Evolutionary conservation across 352 stramenopile genomes (phyloP), one percentile per base, ranked within the genome.

Genomic region (Phytopythium kandeliae): DNA sequence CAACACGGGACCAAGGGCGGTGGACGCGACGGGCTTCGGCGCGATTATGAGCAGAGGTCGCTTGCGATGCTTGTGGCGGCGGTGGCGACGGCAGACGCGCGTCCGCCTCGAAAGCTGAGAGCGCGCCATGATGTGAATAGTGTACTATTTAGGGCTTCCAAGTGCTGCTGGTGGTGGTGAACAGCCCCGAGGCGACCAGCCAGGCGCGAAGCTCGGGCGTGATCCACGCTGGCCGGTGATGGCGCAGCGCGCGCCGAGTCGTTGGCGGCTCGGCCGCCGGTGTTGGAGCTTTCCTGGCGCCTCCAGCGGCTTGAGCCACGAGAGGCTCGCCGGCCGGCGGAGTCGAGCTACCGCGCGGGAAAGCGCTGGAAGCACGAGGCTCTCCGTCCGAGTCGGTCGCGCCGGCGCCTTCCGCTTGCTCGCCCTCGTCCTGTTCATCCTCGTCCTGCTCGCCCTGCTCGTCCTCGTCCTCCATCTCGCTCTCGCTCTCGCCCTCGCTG

Each of bases 141-240:
- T n/a, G 50, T 38, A 40, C 41, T 49, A 55, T 48, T 55, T 48
- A 55, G 24, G 11, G 26, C 36, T 43, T 33, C 28, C 28, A 33
- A 13, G 33, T 22, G 33, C 12, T 24, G 25, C 25, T 35, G 4
- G 33, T 67, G 40, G 68, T 82, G 9, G 55, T 56, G 54, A 86
- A 86, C 45, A 89, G 61, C 4, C 69, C 64, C 0, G 73, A 75
- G 31, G 38, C 51, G 11, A 82, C 25, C 13, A 86, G 69, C 73
- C 73, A 86, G 26, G 44, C 21, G 19, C 66, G 62, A 28, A 86
- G 60, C 52, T 86, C 74, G 0, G 73, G 65, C 4, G 74, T 86
- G 60, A 87, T 84, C 69, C 69, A 83, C 48, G 73, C 78, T 17
- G 74, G 67, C 30, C 73, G 71, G 60, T 85, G 72, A 46, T 69